These are phyloP conservation scores for Leccinum pachyderme DNA, from an alignment of 1,284 basidiomycete genomes.

Conservation along the genomic window DNA sequence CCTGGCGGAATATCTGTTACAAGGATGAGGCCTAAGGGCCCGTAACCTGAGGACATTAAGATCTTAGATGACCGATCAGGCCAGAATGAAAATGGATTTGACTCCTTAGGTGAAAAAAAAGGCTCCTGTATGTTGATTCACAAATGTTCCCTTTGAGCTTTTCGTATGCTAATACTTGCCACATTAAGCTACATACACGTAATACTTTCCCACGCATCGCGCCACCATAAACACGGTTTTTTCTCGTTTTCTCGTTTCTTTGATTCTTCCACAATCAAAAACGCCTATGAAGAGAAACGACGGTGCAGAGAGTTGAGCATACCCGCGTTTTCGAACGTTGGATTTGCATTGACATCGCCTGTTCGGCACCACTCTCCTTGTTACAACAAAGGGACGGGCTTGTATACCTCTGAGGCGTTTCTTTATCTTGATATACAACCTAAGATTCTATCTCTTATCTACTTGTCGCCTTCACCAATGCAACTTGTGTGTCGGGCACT, in stretches of 20 bases:
- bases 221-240: slow-evolving; percentile 4
- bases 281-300: slow-evolving; percentile 46
- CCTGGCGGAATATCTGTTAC: background rate
- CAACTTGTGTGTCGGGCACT: slow-evolving; percentile 52
- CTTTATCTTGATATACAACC: background rate
- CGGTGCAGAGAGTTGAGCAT: slow-evolving; percentile 45
- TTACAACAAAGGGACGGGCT: slow-evolving; percentile 51
- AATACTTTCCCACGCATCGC: slow-evolving; percentile 21
- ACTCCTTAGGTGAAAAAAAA: no score
- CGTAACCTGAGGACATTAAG: no score
- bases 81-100: no score
- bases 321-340: slow-evolving; percentile 27
- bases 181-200: slow-evolving; percentile 7
- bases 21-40: background rate
- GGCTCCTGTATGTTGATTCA: no score
- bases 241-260: background rate
- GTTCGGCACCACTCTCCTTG: slow-evolving; percentile 51
- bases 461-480: slow-evolving; percentile 40
- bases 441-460: background rate
- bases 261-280: slow-evolving; percentile 55
- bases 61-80: no score
- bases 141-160: no score
- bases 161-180: no score
- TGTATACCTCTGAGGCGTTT: slow-evolving; percentile 43
- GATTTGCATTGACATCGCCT: slow-evolving; percentile 44